Evolutionary conservation across 108 stramenopile species (phyloP), one percentile per base, ranked within the genome.

Genomic region (Ochromonas danica): DNA sequence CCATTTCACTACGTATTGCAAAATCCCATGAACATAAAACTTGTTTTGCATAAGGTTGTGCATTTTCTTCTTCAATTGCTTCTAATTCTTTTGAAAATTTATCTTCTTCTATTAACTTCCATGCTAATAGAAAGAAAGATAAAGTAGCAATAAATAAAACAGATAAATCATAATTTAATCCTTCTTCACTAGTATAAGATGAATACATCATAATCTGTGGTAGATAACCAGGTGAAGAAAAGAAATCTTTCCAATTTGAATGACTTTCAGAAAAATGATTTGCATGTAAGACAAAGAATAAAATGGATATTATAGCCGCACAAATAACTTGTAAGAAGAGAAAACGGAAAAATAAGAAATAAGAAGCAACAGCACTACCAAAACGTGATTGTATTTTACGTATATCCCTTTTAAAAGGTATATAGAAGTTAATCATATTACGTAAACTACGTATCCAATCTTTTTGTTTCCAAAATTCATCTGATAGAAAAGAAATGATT

Each of bases 201-300:
- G 63, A 67, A 36, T 67, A 67, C 35, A 36, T 25, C 63, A 67
- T 67, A 36, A 67, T 10, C 3, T 67, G 6, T 67, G 63, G 63
- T 10, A 67, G 63, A 67, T 67, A 31, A 6, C 63, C 63, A 31
- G 6, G 14, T 6, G 30, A 22, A 67, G 3, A 6, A 67, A 67
- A 67, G 31, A 35, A 67, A 36, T 25, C 10, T 14, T 6, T 10
- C 31, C 17, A 22, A 6, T 31, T 28, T 31, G 6, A 6, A 10
- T 67, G 27, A 6, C 30, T 28, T 35, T 67, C 31, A 6, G 63
- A 67, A 14, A 67, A 35, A 36, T 35, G 3, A 36, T 14, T 35
- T 14, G 25, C 25, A 67, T 67, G 63, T 10, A 28, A 67, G 17
- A 67, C 25, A 36, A 67, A 31, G 6, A 67, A 67, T 36, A 6